These are phyloP conservation scores for Casaregolazyma lundiana DNA, from an alignment of 1,139 yeast genomes.

Conservation along the genomic window DNA sequence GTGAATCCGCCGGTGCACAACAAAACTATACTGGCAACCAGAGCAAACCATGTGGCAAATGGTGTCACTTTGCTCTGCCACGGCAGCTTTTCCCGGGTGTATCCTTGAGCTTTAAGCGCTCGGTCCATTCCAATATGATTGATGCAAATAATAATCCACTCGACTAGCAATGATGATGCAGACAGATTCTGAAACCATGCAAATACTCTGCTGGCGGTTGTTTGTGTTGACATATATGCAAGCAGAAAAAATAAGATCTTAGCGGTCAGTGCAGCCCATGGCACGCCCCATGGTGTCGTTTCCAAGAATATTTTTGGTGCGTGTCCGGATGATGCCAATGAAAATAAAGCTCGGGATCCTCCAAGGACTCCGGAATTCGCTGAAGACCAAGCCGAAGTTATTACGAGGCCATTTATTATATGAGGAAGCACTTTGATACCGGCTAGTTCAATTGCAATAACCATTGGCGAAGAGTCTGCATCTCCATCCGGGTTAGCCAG, in stretches of 20 bases:
- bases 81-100: constrained; percentile 45
- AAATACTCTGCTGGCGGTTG: constrained; percentile 54
- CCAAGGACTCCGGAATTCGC: constrained; percentile 66
- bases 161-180: constrained; percentile 43
- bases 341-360: constrained; percentile 49
- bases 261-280: constrained; percentile 40
- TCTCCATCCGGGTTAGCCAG: constrained; percentile 29
- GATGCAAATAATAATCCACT: constrained; percentile 41
- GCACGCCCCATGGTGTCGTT: constrained; percentile 52
- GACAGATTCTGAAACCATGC: constrained; percentile 73
- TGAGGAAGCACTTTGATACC: constrained; percentile 60
- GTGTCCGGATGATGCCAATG: constrained; percentile 49
- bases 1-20: constrained; percentile 67
- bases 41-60: constrained; percentile 62
- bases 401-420: constrained; percentile 61
- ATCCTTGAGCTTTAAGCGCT: constrained; percentile 65
- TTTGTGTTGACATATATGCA: constrained; percentile 59
- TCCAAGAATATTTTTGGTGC: constrained; percentile 51
- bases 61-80: constrained; percentile 40
- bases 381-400: constrained; percentile 58
- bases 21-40: constrained; percentile 51
- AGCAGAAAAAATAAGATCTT: constrained; percentile 35
- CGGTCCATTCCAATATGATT: constrained; percentile 45
- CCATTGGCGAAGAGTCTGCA: constrained; percentile 63
- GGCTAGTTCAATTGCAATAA: constrained; percentile 55